Base-by-base conservation (phyloP, 2,329 filamentous ascomycete species). In the Annulohypoxylon truncatum region DNA sequence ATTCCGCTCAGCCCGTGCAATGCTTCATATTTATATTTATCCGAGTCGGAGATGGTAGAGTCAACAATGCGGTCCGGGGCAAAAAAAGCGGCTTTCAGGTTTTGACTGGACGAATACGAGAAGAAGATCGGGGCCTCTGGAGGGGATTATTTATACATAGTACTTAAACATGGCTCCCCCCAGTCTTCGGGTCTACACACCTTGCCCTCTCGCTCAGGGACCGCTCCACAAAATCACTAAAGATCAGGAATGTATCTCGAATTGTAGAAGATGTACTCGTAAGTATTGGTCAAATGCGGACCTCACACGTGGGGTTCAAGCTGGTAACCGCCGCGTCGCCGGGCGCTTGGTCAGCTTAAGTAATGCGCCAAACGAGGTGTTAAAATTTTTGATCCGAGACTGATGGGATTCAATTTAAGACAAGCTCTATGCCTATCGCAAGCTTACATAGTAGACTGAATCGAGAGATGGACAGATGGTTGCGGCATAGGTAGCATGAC, bases 31-130 rank as follows among this genome's bases (percentile, higher is more conserved):
- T 20, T 42, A 42, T 42, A 15, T 24, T 46, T 42, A 53, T 53
- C 47, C 56, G 50, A 48, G 10, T 20, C 63, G 63, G 52, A 44
- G 31, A 40, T 56, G 55, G 63, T n/a, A 56, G 40, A 20, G 20
- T 53, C 42, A 13, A 44, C 20, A 22, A 24, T 53, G 28, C 20
- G 8, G 35, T 40, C 57, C 65, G 53, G 55, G 51, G 55, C 57
- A 57, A 58, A 22, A 38, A 53, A 61, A 64, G 38, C 54, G 62
- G 54, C 46, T 40, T 65, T 22, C 35, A 56, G 54, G 54, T 50
- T 46, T 46, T 40, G 22, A 51, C 4, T 48, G 48, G 53, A 54
- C 20, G 26, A 57, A 62, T 56, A 66, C 63, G 58, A 66, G 42
- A 18, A 38, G 24, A 18, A 24, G 57, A 57, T 52, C 33, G 20